A percentile compares a stretch with the other conserved stretches of the same genome.
phyloP scores from a whole-genome alignment of 768 basidiomycete genomes.

The Phylloporus scabripes region DNA sequence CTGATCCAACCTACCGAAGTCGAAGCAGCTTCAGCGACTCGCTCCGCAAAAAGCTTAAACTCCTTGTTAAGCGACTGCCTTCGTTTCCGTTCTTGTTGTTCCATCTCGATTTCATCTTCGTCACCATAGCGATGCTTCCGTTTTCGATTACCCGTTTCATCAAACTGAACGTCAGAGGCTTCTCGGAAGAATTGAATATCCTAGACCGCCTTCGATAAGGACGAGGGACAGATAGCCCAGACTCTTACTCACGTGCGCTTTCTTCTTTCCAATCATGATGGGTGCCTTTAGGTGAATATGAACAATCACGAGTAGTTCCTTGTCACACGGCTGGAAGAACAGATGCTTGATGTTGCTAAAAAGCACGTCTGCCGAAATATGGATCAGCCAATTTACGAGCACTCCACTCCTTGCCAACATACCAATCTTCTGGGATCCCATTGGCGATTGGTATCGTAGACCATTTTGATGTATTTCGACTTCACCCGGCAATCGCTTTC shows the following conservation, averaged over 20 bases:
- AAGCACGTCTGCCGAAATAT: slow-evolving; percentile 60
- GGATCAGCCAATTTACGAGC: slow-evolving; percentile 2
- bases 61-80: slow-evolving; percentile 88
- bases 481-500: slow-evolving; percentile 93
- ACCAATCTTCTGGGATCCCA: slow-evolving; percentile 90
- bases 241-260: slow-evolving; percentile 67
- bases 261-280: slow-evolving; percentile 99
- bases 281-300: slow-evolving; percentile 92
- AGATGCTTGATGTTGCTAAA: slow-evolving; percentile 98
- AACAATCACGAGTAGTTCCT: slow-evolving; percentile 89
- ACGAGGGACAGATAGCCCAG: background rate
- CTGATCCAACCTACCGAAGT: slow-evolving; percentile 50
- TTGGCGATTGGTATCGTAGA: slow-evolving; percentile 82
- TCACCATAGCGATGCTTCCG: slow-evolving; percentile 95
- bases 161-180: slow-evolving; percentile 95
- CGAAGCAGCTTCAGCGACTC: slow-evolving; percentile 79
- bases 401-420: slow-evolving; percentile 22
- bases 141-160: slow-evolving; percentile 99
- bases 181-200: slow-evolving; percentile 99
- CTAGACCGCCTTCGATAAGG: slow-evolving; percentile 34
- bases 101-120: slow-evolving; percentile 98
- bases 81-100: slow-evolving; percentile 92
- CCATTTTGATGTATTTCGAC: slow-evolving; percentile 98
- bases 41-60: slow-evolving; percentile 90
- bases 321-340: slow-evolving; percentile 98